phyloP scores from a whole-genome alignment of 192 early-diverging fungal species.

The Cladochytrium replicatum region DNA sequence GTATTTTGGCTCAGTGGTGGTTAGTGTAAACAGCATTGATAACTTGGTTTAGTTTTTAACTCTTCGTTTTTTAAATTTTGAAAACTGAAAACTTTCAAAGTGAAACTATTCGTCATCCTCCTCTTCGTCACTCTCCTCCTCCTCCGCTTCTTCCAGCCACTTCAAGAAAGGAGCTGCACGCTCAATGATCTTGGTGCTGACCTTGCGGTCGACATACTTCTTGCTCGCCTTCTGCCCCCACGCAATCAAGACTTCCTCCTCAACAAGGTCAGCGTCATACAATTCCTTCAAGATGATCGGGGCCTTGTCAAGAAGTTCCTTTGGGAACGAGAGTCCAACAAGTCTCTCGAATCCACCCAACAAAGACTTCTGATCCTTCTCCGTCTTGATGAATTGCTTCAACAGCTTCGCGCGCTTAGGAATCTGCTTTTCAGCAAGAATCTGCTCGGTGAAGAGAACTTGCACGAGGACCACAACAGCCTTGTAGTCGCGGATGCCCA shows the following conservation, averaged over 20 bases:
- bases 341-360: constrained; percentile 88
- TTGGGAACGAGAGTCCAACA: constrained; percentile 48
- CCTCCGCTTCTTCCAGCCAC: constrained; percentile 84
- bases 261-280: constrained; percentile 83
- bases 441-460: constrained; percentile 57
- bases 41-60: too few species aligned
- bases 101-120: background rate
- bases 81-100: too few species aligned
- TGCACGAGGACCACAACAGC: constrained; percentile 71
- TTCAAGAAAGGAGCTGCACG: constrained; percentile 80
- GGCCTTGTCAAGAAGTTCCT: constrained; percentile 45
- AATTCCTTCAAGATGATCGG: constrained; percentile 76
- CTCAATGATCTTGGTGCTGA: constrained; percentile 70
- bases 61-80: too few species aligned
- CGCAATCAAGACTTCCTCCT: constrained; percentile 78
- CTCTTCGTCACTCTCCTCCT: constrained; percentile 32
- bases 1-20: too few species aligned
- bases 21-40: too few species aligned
- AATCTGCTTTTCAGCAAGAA: constrained; percentile 56
- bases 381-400: constrained; percentile 58
- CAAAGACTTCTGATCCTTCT: constrained; percentile 79
- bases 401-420: constrained; percentile 60
- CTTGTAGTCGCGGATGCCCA: constrained; percentile 71
- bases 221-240: constrained; percentile 82
- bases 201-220: constrained; percentile 76